Conservation (phyloP, 805 yeast genomes). For the Candida ficus region DNA sequence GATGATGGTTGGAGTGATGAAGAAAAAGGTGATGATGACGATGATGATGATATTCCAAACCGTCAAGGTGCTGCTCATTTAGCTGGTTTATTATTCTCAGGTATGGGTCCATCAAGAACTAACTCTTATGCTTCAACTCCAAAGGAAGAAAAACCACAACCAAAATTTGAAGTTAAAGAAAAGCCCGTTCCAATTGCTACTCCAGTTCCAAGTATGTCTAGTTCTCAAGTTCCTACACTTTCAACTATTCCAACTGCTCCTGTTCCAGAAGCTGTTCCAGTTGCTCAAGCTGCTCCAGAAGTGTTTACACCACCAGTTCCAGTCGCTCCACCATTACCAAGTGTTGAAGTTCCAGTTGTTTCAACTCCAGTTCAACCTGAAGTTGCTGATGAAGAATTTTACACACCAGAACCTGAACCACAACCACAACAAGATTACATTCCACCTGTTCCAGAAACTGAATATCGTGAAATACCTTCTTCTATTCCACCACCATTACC, state of each 20-base stretch:
- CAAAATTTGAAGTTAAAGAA: constrained; percentile 20
- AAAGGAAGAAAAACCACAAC: constrained; percentile 16
- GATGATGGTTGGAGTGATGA: constrained; percentile 32
- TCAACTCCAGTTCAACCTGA: constrained; percentile 1
- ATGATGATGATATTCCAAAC: constrained; percentile 29
- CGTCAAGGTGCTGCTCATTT: constrained; percentile 27
- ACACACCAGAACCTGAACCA: constrained; percentile 5
- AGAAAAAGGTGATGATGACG: constrained; percentile 28
- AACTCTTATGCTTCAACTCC: constrained; percentile 18
- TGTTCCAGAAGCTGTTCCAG: not conserved
- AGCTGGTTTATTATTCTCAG: constrained; percentile 24
- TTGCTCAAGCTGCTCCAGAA: constrained; percentile 8
- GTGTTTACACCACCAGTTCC: constrained; percentile 10
- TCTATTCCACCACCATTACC: constrained; percentile 33
- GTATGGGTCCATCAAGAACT: constrained; percentile 23
- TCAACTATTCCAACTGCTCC: constrained; percentile 22
- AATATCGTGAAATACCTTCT: constrained; percentile 24
- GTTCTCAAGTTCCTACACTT: constrained; percentile 9
- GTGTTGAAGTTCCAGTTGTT: constrained; percentile 1
- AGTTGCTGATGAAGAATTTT: constrained; percentile 1
- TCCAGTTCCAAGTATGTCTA: constrained; percentile 21
- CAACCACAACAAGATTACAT: too few relatives aligned
- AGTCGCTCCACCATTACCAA: constrained; percentile 26
- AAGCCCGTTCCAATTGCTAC: constrained; percentile 26
- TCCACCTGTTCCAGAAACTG: constrained; percentile 13